Base-by-base conservation (phyloP, 2,329 filamentous ascomycete genomes). In the Fusarium xyrophilum region DNA sequence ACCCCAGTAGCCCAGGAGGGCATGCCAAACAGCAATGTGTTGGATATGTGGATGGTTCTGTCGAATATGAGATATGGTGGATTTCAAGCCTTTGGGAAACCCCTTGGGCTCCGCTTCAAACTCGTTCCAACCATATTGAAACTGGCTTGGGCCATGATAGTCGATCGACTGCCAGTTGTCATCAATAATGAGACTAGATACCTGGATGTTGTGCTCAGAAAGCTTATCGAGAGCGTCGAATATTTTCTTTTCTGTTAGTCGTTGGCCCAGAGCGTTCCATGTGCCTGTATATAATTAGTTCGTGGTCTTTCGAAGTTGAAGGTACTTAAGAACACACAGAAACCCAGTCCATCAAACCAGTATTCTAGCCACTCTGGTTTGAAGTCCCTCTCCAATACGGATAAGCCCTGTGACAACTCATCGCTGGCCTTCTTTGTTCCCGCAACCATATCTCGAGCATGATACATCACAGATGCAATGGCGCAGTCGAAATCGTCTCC, bases 1-100 rank as follows among this genome's bases (percentile, higher is more conserved):
- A 47, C 93, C 95, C 96, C 96, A 97, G 77, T 97, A 97, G 4
- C 94, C 90, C 53, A 91, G 77, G 1, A 98, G 83, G 2, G 95
- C 93, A 80, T 99, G 96, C 96, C 96, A 99, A 2, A 98, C 95
- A 14, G 92, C 93, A 52, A 98, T 86, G 72, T 97, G 91, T 63
- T 91, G 86, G 61, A 98, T 90, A 62, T 89, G 87, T 1, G 89
- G 89, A 73, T 94, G 87, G 19, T 84, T 85, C 21, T 85, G 79
- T 25, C 93, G 88, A 61, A 98, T 92, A 10, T 86, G 85, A 8
- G 84, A 80, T 3, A 96, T 84, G 0, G 91, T 88, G 10, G 88
- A 83, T 74, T 91, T 92, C 12, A 99, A 82, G 0, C 96, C 96
- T 4, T 86, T 82, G 0, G 95, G 94, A 63, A 99, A 99, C 0